These are phyloP conservation scores for Pseudogymnoascus sp. DNA, from an alignment of 2,329 filamentous ascomycete species.

Conservation along the genomic window DNA sequence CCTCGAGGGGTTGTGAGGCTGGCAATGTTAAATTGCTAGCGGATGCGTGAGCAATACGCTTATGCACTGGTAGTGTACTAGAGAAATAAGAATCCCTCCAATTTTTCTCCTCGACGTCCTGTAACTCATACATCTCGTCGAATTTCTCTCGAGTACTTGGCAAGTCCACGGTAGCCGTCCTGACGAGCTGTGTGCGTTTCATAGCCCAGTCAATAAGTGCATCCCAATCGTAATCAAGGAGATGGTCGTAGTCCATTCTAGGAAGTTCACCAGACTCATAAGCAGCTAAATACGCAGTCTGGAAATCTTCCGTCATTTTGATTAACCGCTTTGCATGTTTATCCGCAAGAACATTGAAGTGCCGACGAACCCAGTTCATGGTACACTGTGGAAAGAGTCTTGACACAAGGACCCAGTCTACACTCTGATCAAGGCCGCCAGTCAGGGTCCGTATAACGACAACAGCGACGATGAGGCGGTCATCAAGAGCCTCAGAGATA, in stretches of 20 bases:
- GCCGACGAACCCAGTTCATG: slow-evolving; percentile 42
- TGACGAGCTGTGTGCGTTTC: slow-evolving; percentile 28
- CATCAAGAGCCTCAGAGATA: slow-evolving; percentile 23
- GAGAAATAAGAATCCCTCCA: slow-evolving; percentile 53
- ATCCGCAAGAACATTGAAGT: slow-evolving; percentile 45
- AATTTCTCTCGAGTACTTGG: slow-evolving; percentile 40
- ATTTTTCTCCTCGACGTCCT: slow-evolving; percentile 32
- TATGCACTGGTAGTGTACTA: slow-evolving; percentile 37
- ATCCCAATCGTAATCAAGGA: slow-evolving; percentile 60
- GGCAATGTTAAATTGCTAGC: slow-evolving; percentile 37
- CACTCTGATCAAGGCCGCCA: slow-evolving; percentile 48
- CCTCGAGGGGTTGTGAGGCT: slow-evolving; percentile 15
- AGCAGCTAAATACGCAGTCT: slow-evolving; percentile 54
- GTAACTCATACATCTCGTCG: slow-evolving; percentile 30
- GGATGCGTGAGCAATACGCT: slow-evolving; percentile 27
- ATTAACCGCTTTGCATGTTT: slow-evolving; percentile 45
- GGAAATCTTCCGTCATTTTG: slow-evolving; percentile 53
- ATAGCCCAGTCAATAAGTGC: slow-evolving; percentile 58
- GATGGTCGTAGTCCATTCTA: slow-evolving; percentile 53
- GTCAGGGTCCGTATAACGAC: slow-evolving; percentile 48
- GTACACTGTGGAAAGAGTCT: slow-evolving; percentile 46
- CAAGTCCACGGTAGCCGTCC: slow-evolving; percentile 31
- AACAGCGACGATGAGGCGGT: slow-evolving; percentile 47
- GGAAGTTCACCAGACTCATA: slow-evolving; percentile 55
- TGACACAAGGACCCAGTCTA: slow-evolving; percentile 53